These are phyloP conservation scores for Aurantiochytrium sp. DNA, from an alignment of 108 stramenopile genomes.

Conservation along the genomic window DNA sequence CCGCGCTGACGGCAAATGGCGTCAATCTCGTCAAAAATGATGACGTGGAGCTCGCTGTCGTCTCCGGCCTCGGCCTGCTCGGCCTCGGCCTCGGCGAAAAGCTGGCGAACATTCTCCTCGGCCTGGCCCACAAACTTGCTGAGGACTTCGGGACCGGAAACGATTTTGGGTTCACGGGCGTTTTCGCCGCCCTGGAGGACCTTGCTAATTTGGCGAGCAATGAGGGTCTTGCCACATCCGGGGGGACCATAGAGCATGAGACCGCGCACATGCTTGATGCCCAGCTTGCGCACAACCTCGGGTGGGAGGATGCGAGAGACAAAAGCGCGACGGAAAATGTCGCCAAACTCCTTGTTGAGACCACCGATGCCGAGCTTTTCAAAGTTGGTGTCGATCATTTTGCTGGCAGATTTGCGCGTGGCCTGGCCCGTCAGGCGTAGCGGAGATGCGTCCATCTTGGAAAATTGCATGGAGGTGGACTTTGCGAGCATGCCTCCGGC, in stretches of 20 bases:
- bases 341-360: constrained; percentile 85
- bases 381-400: constrained; percentile 62
- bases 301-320: constrained; percentile 89
- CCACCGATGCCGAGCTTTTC: constrained; percentile 96
- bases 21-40: constrained; percentile 99
- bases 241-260: constrained; percentile 93
- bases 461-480: not conserved
- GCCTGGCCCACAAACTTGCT: constrained; percentile 92
- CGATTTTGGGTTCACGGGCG: constrained; percentile 93
- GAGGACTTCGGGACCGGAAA: constrained; percentile 94
- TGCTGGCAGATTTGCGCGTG: not conserved
- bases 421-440: not conserved
- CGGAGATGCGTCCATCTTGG: not conserved
- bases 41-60: constrained; percentile 87
- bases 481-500: not conserved
- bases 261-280: constrained; percentile 93
- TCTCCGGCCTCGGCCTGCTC: constrained; percentile 86
- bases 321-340: constrained; percentile 96
- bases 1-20: constrained; percentile 96
- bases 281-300: constrained; percentile 86
- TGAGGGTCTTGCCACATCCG: constrained; percentile 95
- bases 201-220: constrained; percentile 96
- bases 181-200: constrained; percentile 60
- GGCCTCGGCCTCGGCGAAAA: constrained; percentile 82
- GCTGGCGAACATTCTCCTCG: constrained; percentile 91